Base-by-base conservation (phyloP, 345 rosid species). In the Camelina hispida region DNA sequence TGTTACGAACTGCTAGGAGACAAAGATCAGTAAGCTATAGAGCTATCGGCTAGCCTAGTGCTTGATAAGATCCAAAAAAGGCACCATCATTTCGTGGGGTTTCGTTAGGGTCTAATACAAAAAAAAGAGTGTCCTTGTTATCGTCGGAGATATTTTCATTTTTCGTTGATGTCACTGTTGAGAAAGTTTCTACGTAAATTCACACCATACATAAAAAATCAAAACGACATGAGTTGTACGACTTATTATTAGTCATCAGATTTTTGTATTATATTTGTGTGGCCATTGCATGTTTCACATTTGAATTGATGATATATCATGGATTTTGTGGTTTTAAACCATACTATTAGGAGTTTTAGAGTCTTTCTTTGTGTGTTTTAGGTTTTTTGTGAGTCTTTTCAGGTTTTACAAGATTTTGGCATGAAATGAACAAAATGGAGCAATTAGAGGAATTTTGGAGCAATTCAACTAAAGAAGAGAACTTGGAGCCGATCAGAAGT, bases 121-220 rank as follows among this genome's bases (percentile, higher is more conserved):
- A 46, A 3, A 3, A 28, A 28, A 28, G 8, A 32, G 34, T 7
- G 23, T 42, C 59, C 9, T 25, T 23, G 3, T 23, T 22, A 61
- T 46, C 15, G 22, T 47, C 46, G 13, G 4, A 57, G 1, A 18
- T 15, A 4, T 35, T 37, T 61, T 61, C 2, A 61, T 11, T 38
- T 37, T 38, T 6, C 25, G 20, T 28, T 61, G 68, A 14, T 48
- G 69, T 63, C 23, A 5, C 4, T 38, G 8, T 25, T 38, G 18
- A 62, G 10, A 37, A 46, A 37, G 37, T 60, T 52, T 38, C 14
- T 28, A 40, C 37, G 53, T 28, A 28, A 17, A 62, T 30, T 14
- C 22, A 64, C 63, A 72, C 65, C 58, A 64, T 16, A 43, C 40
- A 56, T 55, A 13, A 47, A 18, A 54, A 28, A 63, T 55, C 56